phyloP scores from a whole-genome alignment of 2,329 filamentous ascomycete species.

The Monosporascus cannonballus region DNA sequence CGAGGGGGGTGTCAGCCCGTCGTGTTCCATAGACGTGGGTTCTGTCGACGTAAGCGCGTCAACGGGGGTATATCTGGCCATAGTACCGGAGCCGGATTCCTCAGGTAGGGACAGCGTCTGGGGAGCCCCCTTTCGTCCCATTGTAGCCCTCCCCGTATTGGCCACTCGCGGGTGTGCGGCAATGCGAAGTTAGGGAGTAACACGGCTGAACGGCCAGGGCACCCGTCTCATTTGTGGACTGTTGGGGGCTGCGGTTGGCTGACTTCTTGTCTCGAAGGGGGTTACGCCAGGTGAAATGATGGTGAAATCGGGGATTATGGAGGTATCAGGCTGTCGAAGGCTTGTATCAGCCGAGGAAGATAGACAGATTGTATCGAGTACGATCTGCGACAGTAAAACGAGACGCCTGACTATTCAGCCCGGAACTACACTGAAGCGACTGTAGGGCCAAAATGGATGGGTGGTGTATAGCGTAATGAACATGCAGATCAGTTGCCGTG shows the following conservation, averaged over 20 bases:
- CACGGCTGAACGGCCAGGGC: no score
- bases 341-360: conserved; percentile 8
- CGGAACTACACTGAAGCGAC: neutral
- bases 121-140: conserved; percentile 54
- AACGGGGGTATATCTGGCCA: neutral
- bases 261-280: neutral
- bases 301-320: conserved; percentile 20
- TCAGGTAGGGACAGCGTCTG: conserved; percentile 50
- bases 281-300: neutral
- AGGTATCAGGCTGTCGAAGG: conserved; percentile 21
- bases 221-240: neutral
- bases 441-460: neutral
- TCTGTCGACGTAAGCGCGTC: neutral
- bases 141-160: conserved; percentile 20
- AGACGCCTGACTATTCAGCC: neutral
- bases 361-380: conserved; percentile 4
- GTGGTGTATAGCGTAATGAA: neutral
- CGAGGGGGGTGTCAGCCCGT: neutral
- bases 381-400: conserved; percentile 9
- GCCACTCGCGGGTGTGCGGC: neutral
- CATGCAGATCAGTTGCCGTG: neutral
- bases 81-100: conserved; percentile 14
- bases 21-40: neutral
- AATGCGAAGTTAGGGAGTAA: no score
- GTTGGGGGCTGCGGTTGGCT: neutral